A percentile compares a stretch with the other conserved stretches of the same genome.
phyloP scores from a whole-genome alignment of 2,329 filamentous ascomycete species.

The Beauveria sp. region DNA sequence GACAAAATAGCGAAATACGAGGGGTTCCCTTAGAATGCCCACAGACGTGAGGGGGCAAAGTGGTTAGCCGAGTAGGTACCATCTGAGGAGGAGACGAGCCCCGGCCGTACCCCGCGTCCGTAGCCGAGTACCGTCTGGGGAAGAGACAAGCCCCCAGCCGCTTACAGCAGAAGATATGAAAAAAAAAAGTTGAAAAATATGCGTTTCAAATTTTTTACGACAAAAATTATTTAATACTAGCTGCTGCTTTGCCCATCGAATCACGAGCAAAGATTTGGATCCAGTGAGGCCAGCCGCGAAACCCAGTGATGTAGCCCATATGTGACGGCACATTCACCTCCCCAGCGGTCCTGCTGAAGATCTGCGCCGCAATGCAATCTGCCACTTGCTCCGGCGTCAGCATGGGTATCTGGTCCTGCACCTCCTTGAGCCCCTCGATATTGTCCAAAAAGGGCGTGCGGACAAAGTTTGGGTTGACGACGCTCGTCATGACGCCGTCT shows the following conservation, averaged over 20 bases:
- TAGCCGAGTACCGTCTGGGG: no score
- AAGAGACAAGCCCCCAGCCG: no score
- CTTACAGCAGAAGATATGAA: no score
- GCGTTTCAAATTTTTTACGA: neutral
- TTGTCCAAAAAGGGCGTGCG: slow-evolving; percentile 33
- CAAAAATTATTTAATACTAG: neutral
- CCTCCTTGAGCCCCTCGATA: slow-evolving; percentile 8
- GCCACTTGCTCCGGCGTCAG: neutral
- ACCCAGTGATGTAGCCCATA: neutral
- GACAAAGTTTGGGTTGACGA: slow-evolving; percentile 52
- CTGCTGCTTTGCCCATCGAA: neutral
- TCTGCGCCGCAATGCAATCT: neutral
- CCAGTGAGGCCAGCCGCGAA: neutral
- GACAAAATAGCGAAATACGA: no score
- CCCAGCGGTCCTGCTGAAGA: neutral
- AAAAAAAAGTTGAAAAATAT: no score
- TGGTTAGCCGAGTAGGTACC: no score
- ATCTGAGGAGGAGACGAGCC: no score
- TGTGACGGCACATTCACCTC: neutral
- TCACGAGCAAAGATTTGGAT: neutral
- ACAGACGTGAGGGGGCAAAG: no score
- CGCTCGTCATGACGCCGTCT: slow-evolving; percentile 52
- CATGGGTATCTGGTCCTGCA: slow-evolving; percentile 7
- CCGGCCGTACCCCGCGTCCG: no score
- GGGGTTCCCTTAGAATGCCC: no score